Evolutionary conservation across 1,284 basidiomycete genomes (phyloP), one percentile per base, ranked within the genome.

Genomic region (Lignosus rhinocerotis): DNA sequence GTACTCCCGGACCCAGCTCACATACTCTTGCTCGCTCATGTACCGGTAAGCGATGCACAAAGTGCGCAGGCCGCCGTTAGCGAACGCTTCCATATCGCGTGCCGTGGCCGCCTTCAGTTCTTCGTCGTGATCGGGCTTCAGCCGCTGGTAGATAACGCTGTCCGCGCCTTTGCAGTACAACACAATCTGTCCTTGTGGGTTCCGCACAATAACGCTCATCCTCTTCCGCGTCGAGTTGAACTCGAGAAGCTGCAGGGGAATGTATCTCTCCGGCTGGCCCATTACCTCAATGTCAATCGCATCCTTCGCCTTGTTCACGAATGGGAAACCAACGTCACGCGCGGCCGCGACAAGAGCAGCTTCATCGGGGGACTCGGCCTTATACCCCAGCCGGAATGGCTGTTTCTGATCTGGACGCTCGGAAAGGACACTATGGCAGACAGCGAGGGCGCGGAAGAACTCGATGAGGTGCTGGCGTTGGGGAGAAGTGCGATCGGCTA

Each of bases 111-210:
- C 85, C 78, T 94, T 94, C 61, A 97, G 70, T 53, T 69, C 79
- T 12, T 80, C 78, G 66, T 96, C 90, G 68, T 94, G 93, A 65
- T 92, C 84, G 32, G 78, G 74, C 17, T 83, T 81, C 2, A 99
- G 80, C 11, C 96, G 87, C 66, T 90, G 86, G 70, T 96, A 96
- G 67, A 98, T 92, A 67, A 98, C 94, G 66, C 88, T 93, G 74
- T 98, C 96, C 9, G 96, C 96, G n/a, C 96, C 96, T 74, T 98
- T 98, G 80, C 90, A 93, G 72, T 96, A 96, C 65, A 98, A 76
- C 16, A 94, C 77, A 60, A 98, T 78, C 66, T 81, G 80, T 17
- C 93, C 92, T 59, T 94, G 89, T 0, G 94, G 90, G 58, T 85
- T 84, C 44, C 94, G 88, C 43, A 94, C 87, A 61, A 98, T 79